Evolutionary conservation across 2,329 filamentous ascomycete species (phyloP), one percentile per base, ranked within the genome.

Genomic region (Fusarium sarcochroum): DNA sequence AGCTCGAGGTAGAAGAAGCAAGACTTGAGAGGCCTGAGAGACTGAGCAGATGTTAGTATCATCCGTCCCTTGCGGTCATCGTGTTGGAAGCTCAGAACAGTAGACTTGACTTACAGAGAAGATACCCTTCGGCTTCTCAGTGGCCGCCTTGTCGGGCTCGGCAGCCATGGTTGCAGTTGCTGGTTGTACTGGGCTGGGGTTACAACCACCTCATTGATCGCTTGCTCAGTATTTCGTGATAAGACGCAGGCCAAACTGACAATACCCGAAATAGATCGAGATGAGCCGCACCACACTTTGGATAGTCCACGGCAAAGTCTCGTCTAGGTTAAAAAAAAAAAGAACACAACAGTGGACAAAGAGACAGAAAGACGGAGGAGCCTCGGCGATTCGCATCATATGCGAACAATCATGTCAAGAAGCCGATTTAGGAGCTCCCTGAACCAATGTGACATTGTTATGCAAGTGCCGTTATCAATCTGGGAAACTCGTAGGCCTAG

Each of bases 1-100:
- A 84, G 78, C 32, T 78, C 77, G 63, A 85, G 81, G 71, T 80
- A 84, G 48, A 38, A 17, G 25, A 71, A 66, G 20, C 53, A 38
- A 11, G 68, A 55, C 34, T 71, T 69, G 52, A 65, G 7, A 6
- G 55, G 61, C 56, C 48, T 20, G 11, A 58, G 30, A 25, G 37
- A 51, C 23, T 48, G 20, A 8, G 32, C 21, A 20, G 40, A 45
- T n/a, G 21, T 56, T 38, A 51, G 15, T 35, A 20, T 45, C 13
- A 15, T 25, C 20, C 35, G 13, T 14, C 14, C 13, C 27, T 49
- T 45, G 9, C 17, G 25, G 20, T 18, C 7, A 17, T 23, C n/a
- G 10, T 32, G 13, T n/a, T 15, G 20, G 20, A 30, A 37, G 30
- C 2, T 21, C 11, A 20, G 23, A 35, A 10, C 30, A n/a, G 35